Evolutionary conservation across 805 yeast species (phyloP), one percentile per base, ranked within the genome.

Genomic region (Kluyveromyces wickerhamii): DNA sequence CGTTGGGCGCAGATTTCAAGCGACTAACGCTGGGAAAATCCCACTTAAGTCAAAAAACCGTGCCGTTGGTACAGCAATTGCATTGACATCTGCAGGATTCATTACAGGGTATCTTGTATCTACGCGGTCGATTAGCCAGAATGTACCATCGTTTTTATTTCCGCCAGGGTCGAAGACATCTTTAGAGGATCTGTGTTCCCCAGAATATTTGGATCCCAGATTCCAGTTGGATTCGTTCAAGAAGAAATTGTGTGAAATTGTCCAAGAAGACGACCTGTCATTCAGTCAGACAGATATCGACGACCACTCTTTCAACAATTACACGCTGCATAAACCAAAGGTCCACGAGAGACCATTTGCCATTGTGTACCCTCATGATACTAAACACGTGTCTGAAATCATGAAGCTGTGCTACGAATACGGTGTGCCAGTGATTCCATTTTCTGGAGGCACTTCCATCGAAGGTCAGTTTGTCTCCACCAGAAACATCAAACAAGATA

Each of bases 381-480:
- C 80, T 0, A 70, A 72, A 37, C 69, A 76, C 39, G 80, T 77
- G 1, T 68, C 78, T 1, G 49, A 57, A 18, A 60, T 78, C 10
- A 62, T 77, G 56, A 69, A 70, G 44, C 57, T 74, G 5, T 69
- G 75, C 35, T 70, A 75, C 47, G 59, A 66, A 38, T 63, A 65
- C 45, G 51, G 52, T 20, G 65, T 78, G 5, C 84, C 84, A 5
- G 72, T 77, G 39, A 71, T 78, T 14, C 81, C 83, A 1, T 74
- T 57, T 24, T 67, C 77, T 2, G 85, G 83, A 4, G 79, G 79
- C 15, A 71, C 84, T 1, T 73, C 82, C 1, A 62, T 78, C 24
- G 85, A 78, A 50, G 85, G 84, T 3, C 81, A 78, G 49, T 73
- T 71, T 47, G 67, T 73, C 33, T 74, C 79, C 12, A 73, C 81